Base-by-base conservation (phyloP, 2,329 filamentous ascomycete species). In the Coniella vitis region DNA sequence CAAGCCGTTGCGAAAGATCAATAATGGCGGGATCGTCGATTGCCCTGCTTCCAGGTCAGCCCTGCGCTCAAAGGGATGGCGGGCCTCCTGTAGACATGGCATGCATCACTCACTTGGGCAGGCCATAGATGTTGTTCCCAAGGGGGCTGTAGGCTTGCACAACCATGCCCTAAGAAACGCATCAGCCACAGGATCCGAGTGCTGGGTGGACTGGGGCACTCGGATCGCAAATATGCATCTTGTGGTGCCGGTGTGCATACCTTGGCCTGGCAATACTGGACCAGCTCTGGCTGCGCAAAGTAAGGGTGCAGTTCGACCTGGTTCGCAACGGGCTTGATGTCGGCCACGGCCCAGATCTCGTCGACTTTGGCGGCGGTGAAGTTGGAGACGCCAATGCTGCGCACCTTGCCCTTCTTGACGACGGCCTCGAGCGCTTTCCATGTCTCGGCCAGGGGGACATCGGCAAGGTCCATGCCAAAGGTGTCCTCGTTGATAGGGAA, bases 391-490 rank as follows among this genome's bases (percentile, higher is more conserved):
- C 76, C 76, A 45, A 81, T 79, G 45, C 70, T 69, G 53, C 69
- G 70, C 20, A 72, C 67, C 61, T 79, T 79, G 54, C 73, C 72
- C 36, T 71, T 69, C 34, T 62, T 63, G 3, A 76, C 65, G 13
- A 79, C 61, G 42, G 69, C 69, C 62, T 82, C 78, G 74, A 81
- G 75, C 37, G 75, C 74, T 35, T 67, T 64, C 75, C 75, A 78
- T 17, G 78, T 81, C 61, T 83, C 72, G 61, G 74, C 66, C 49
- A 70, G 65, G 50, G 59, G 59, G 5, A 58, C 53, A 36, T 67
- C 60, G 22, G 65, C 69, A 57, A 67, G 69, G 58, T 72, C 71
- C 49, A 71, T 54, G 48, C 69, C 69, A 55, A 68, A 69, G 45
- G 66, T 68, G 19, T 68, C 65, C 10, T 66, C 49, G 29, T 70